These are phyloP conservation scores for Solidago caesia DNA, from an alignment of 129 eudicot genomes.

Conservation along the genomic window DNA sequence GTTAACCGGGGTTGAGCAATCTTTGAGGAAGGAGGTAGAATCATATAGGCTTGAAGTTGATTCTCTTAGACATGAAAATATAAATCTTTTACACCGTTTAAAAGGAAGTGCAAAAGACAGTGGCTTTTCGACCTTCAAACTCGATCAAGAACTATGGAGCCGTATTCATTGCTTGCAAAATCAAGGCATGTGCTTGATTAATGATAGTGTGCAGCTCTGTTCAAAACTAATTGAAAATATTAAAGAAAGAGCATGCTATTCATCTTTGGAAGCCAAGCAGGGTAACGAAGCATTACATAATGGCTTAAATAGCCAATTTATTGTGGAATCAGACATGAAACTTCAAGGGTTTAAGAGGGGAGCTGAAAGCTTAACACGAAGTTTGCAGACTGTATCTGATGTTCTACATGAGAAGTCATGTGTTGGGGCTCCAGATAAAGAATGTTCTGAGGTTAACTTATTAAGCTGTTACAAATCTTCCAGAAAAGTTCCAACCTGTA, in stretches of 20 bases:
- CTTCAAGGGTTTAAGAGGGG: constrained; percentile 75
- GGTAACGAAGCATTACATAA: constrained; percentile 27
- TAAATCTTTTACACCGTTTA: constrained; percentile 69
- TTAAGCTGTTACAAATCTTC: too few relatives aligned
- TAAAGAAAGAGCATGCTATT: constrained; percentile 36
- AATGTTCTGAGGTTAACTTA: constrained; percentile 50
- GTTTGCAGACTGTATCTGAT: constrained; percentile 55
- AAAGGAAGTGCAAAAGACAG: constrained; percentile 56
- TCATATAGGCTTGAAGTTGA: constrained; percentile 66
- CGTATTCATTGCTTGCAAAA: constrained; percentile 64
- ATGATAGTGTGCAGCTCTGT: constrained; percentile 58
- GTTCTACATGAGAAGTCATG: constrained; percentile 51
- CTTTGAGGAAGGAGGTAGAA: constrained; percentile 80
- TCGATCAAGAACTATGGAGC: constrained; percentile 68
- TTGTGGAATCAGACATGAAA: constrained; percentile 82
- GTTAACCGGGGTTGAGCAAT: constrained; percentile 70
- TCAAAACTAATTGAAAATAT: constrained; percentile 53
- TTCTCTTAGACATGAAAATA: constrained; percentile 84
- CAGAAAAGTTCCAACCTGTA: background rate
- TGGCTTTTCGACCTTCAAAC: constrained; percentile 49
- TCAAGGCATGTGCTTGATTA: constrained; percentile 62
- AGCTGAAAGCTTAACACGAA: constrained; percentile 48
- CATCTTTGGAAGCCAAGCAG: constrained; percentile 29
- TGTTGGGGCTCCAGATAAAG: constrained; percentile 23
- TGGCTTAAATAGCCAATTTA: constrained; percentile 56